Conservation (phyloP, 2,329 filamentous ascomycete genomes). For the Penicillium sp. region DNA sequence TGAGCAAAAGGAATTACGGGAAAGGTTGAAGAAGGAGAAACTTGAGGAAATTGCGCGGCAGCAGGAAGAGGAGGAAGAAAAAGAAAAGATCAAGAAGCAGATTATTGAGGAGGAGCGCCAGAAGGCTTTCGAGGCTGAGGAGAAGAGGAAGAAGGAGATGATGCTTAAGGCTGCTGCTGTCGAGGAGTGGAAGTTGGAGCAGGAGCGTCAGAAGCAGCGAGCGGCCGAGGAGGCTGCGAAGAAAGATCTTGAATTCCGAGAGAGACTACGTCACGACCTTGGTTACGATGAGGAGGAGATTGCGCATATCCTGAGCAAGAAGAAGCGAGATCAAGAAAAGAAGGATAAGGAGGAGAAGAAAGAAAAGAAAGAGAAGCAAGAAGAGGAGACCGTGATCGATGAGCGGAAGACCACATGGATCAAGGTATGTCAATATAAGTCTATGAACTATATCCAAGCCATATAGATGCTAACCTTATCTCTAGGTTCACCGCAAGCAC, state of each 20-base stretch:
- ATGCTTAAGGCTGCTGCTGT: conserved; percentile 44
- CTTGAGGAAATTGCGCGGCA: conserved; percentile 33
- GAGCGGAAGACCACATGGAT: conserved; percentile 41
- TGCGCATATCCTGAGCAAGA: conserved; percentile 42
- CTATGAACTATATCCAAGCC: neutral
- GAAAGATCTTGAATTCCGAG: conserved; percentile 34
- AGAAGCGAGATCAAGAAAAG: conserved; percentile 37
- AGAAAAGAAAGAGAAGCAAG: conserved; percentile 28
- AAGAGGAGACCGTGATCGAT: conserved; percentile 36
- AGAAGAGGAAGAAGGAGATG: conserved; percentile 30
- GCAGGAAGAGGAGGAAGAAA: conserved; percentile 46
- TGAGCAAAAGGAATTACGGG: conserved; percentile 33
- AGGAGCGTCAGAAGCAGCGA: conserved; percentile 27
- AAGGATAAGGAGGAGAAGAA: conserved; percentile 32
- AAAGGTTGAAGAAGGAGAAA: conserved; percentile 23
- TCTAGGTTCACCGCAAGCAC: conserved; percentile 47
- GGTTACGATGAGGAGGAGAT: conserved; percentile 45
- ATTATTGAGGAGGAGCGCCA: conserved; percentile 46
- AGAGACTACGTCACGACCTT: conserved; percentile 41
- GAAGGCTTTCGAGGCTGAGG: conserved; percentile 38
- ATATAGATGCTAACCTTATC: neutral
- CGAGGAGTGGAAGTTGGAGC: conserved; percentile 36
- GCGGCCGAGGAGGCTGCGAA: conserved; percentile 35
- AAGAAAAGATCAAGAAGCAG: conserved; percentile 40
- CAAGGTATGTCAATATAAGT: conserved; percentile 35